These are phyloP conservation scores for Monoraphidium neglectum DNA, from an alignment of 139 green algal genomes.

Conservation along the genomic window DNA sequence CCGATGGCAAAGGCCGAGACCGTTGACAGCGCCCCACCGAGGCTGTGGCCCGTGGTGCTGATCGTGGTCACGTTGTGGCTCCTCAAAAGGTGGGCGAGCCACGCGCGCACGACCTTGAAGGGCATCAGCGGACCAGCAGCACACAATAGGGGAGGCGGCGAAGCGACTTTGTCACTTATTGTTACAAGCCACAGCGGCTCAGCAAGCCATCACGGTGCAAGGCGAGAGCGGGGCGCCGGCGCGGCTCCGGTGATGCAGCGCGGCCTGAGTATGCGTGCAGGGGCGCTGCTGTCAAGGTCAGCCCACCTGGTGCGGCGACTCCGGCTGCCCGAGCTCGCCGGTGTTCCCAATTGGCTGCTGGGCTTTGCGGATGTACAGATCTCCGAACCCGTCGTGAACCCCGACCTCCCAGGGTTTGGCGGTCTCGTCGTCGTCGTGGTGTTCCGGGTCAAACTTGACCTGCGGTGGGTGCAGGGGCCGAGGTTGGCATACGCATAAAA, in stretches of 20 bases:
- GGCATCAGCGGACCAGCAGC: neutral
- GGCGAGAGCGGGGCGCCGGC: neutral
- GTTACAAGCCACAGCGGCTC: neutral
- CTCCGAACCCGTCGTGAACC: slow-evolving; percentile 9
- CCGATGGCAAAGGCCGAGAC: neutral
- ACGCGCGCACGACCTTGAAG: neutral
- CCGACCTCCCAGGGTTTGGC: neutral
- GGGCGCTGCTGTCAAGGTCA: too few species aligned
- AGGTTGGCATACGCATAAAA: neutral
- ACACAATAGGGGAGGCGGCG: neutral
- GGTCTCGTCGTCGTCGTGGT: neutral
- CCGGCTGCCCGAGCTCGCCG: neutral
- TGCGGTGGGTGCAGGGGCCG: neutral
- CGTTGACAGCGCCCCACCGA: slow-evolving; percentile 1
- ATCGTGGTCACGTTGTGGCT: slow-evolving; percentile 8
- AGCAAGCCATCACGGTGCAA: neutral
- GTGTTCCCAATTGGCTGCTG: neutral
- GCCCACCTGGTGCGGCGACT: neutral
- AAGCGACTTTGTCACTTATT: too few species aligned
- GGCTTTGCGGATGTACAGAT: slow-evolving; percentile 4
- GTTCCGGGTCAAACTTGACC: neutral
- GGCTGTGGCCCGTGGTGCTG: slow-evolving; percentile 13
- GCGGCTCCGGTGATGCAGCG: too few species aligned
- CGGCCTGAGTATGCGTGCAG: too few species aligned
- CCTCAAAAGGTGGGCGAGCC: neutral